Evolutionary conservation across 1,284 basidiomycete genomes (phyloP).

Genomic region (Bjerkandera adusta): DNA sequence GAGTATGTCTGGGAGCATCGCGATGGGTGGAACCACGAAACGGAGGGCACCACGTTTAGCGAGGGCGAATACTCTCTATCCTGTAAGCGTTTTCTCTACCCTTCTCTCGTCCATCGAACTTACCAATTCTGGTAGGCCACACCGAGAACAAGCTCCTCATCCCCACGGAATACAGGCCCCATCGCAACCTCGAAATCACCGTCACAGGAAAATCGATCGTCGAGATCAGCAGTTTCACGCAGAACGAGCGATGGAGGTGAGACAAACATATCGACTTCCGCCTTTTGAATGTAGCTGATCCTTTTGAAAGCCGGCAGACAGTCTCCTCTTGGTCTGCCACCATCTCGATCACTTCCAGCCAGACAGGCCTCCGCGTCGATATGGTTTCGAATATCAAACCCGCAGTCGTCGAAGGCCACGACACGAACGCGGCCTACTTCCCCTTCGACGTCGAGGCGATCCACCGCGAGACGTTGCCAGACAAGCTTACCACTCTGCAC

Average conservation of each 20-base stretch:
- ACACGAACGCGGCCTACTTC: neutral
- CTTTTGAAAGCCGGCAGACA: neutral
- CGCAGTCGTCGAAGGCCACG: neutral
- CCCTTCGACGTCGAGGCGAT: conserved; percentile 5
- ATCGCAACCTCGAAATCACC: conserved; percentile 4
- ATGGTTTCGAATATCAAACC: neutral
- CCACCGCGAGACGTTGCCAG: conserved; percentile 2
- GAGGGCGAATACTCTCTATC: conserved; percentile 5
- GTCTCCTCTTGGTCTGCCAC: conserved; percentile 7
- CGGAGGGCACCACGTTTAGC: neutral
- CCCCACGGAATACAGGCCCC: neutral
- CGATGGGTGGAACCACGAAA: conserved; percentile 8
- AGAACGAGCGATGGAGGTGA: conserved; percentile 8
- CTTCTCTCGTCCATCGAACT: neutral
- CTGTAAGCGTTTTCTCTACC: neutral
- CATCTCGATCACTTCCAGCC: conserved; percentile 1
- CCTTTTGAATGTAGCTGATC: neutral
- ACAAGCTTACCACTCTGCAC: neutral
- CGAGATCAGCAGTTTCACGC: conserved; percentile 1
- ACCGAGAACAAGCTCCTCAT: conserved; percentile 5
- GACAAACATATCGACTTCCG: neutral
- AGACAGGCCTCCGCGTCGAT: conserved; percentile 3
- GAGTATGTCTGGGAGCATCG: conserved; percentile 11
- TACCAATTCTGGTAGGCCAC: neutral
- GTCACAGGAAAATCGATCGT: conserved; percentile 8